Evolutionary conservation across 2,329 filamentous ascomycete genomes (phyloP).

Genomic region (Teratosphaeriaceae sp.): DNA sequence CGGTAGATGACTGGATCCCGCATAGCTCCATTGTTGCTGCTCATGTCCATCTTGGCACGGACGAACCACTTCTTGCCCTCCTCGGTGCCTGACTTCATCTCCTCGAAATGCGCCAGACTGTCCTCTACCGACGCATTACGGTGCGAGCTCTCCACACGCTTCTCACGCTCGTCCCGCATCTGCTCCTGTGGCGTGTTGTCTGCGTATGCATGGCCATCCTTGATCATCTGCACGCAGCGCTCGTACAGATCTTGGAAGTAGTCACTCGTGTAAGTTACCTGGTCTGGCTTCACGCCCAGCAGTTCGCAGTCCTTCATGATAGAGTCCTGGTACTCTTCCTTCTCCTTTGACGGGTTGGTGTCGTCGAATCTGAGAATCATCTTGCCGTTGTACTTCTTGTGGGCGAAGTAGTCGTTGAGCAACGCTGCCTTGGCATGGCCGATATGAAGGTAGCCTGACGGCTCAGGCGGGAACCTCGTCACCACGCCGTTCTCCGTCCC

Average conservation of each 20-base stretch:
- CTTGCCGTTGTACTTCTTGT: slow-evolving; percentile 86
- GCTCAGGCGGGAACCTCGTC: slow-evolving; percentile 88
- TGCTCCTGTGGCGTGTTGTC: slow-evolving; percentile 89
- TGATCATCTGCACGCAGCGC: slow-evolving; percentile 75
- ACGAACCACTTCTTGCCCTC: slow-evolving; percentile 85
- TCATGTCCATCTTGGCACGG: slow-evolving; percentile 84
- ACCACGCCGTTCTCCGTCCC: slow-evolving; percentile 85
- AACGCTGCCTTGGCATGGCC: slow-evolving; percentile 92
- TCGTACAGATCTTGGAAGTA: slow-evolving; percentile 93
- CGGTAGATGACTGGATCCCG: slow-evolving; percentile 96
- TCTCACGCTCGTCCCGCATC: slow-evolving; percentile 78
- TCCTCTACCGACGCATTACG: slow-evolving; percentile 76
- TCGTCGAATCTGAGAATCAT: slow-evolving; percentile 92
- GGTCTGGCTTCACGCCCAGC: slow-evolving; percentile 86
- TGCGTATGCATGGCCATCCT: slow-evolving; percentile 81
- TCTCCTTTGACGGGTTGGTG: slow-evolving; percentile 96
- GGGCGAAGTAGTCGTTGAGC: slow-evolving; percentile 94
- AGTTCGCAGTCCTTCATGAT: slow-evolving; percentile 87
- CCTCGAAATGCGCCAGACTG: slow-evolving; percentile 76
- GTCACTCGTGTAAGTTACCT: slow-evolving; percentile 84
- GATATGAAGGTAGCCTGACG: slow-evolving; percentile 91
- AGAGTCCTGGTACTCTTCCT: slow-evolving; percentile 89
- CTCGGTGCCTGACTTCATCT: slow-evolving; percentile 82
- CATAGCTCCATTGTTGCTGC: slow-evolving; percentile 92
- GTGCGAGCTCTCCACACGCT: slow-evolving; percentile 73